Evolutionary conservation across 371 early-diverging fungal genomes (phyloP).

Genomic region (Mortierella sp.): DNA sequence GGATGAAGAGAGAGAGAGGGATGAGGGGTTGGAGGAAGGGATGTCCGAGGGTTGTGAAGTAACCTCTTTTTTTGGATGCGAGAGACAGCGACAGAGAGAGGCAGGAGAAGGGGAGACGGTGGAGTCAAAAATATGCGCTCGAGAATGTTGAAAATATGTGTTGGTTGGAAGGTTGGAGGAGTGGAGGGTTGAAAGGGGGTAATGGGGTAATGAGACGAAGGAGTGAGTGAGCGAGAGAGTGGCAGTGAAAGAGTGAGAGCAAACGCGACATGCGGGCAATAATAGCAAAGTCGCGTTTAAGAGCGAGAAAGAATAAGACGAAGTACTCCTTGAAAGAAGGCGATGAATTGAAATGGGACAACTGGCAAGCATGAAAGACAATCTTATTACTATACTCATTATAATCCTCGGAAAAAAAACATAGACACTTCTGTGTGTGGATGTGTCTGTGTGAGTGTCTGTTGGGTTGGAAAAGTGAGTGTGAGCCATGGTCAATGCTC

Average conservation of each 20-base stretch:
- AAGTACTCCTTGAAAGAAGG: background rate
- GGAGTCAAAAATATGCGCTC: background rate
- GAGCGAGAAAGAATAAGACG: background rate
- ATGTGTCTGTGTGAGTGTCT: background rate
- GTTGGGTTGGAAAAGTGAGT: background rate
- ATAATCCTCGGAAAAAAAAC: background rate
- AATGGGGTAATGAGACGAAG: background rate
- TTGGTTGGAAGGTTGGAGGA: background rate
- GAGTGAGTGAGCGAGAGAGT: background rate
- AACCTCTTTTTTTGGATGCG: background rate
- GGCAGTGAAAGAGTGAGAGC: no score
- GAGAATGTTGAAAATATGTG: background rate
- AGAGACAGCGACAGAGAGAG: background rate
- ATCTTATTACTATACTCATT: background rate
- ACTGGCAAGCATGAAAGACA: background rate
- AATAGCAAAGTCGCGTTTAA: background rate
- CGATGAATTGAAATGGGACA: background rate
- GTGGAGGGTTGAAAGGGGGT: background rate
- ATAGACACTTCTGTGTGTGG: background rate
- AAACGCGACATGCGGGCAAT: background rate
- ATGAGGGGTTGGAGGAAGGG: background rate
- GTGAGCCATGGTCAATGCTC: constrained; percentile 7
- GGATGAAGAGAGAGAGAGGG: background rate
- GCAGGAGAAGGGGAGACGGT: background rate
- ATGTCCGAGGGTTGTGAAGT: background rate